Evolutionary conservation across 768 basidiomycete species (phyloP).

Genomic region (Collybia nuda): DNA sequence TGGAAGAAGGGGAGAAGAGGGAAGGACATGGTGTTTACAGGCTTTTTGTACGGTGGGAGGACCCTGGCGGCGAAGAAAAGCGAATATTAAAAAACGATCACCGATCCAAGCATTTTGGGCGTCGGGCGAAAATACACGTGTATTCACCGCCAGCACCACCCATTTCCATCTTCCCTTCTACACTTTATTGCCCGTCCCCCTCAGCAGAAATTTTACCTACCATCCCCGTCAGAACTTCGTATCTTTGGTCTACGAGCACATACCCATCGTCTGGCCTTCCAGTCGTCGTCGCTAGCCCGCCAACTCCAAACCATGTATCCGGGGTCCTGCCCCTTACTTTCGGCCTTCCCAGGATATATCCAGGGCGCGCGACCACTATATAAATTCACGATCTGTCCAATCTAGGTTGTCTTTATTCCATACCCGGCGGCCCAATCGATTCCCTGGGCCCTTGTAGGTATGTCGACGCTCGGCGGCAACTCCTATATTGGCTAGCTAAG

Average conservation of each 20-base stretch:
- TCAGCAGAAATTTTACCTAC: conserved; percentile 1
- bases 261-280: background rate
- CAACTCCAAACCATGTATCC: background rate
- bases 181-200: conserved; percentile 12
- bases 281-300: no score
- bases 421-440: background rate
- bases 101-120: conserved; percentile 35
- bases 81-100: conserved; percentile 49
- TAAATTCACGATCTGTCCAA: conserved; percentile 2
- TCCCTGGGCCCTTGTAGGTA: background rate
- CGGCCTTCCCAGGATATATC: conserved; percentile 7
- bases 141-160: conserved; percentile 49
- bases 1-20: conserved; percentile 21
- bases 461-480: background rate
- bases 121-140: conserved; percentile 79
- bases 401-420: no score
- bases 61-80: conserved; percentile 53
- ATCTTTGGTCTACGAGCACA: no score
- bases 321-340: conserved; percentile 4
- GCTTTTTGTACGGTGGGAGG: conserved; percentile 43
- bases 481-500: background rate
- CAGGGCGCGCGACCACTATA: conserved; percentile 2
- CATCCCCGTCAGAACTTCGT: background rate
- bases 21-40: conserved; percentile 27
- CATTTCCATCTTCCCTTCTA: conserved; percentile 33